These are phyloP conservation scores for Forsythia suspensa DNA, from an alignment of 257 asterid species.

Conservation along the genomic window DNA sequence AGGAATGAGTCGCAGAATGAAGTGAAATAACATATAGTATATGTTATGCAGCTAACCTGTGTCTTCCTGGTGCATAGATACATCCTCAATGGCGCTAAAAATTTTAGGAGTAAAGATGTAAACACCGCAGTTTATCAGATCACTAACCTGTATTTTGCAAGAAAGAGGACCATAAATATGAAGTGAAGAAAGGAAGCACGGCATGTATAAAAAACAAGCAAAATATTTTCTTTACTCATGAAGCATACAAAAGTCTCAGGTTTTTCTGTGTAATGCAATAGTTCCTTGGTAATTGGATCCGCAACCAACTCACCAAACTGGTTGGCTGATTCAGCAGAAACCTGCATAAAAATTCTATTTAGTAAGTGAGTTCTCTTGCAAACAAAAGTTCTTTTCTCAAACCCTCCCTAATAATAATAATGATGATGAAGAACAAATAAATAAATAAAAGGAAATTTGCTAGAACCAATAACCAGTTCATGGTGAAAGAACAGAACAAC, in stretches of 20 bases:
- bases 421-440: neutral
- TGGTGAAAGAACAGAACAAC: neutral
- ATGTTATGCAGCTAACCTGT: constrained; percentile 44
- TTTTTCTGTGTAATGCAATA: constrained; percentile 84
- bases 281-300: constrained; percentile 72
- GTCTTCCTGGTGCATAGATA: constrained; percentile 48
- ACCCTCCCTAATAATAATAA: neutral
- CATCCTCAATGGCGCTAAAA: constrained; percentile 57
- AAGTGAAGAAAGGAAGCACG: constrained; percentile 20
- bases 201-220: neutral
- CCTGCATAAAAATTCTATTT: constrained; percentile 38
- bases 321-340: constrained; percentile 83
- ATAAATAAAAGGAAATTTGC: neutral
- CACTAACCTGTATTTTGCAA: constrained; percentile 61
- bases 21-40: neutral
- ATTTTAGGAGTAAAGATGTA: constrained; percentile 72
- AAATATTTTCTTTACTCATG: constrained; percentile 5
- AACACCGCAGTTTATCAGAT: constrained; percentile 82
- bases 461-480: neutral
- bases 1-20: neutral
- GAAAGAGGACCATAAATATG: constrained; percentile 8
- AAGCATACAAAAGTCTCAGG: constrained; percentile 84
- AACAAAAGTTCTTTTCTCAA: neutral
- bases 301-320: constrained; percentile 90
- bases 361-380: neutral